Evolutionary conservation across 768 basidiomycete species (phyloP).

Genomic region (Pulveroboletus sp.): DNA sequence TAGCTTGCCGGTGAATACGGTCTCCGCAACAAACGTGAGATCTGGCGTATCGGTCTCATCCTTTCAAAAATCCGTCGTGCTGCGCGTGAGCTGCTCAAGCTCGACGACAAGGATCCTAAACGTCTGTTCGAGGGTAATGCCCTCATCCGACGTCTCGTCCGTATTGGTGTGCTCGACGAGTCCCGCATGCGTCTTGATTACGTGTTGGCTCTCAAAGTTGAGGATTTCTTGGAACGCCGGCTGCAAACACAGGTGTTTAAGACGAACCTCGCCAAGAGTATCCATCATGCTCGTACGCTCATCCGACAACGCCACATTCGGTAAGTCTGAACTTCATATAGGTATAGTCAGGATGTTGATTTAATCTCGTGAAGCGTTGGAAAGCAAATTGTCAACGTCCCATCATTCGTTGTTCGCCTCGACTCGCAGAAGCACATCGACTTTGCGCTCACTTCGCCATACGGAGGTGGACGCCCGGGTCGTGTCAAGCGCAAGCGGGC

Average conservation of each 20-base stretch:
- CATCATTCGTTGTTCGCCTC: conserved; percentile 97
- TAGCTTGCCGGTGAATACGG: conserved; percentile 99
- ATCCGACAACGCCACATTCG: conserved; percentile 99
- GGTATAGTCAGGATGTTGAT: background rate
- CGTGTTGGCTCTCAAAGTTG: conserved; percentile 97
- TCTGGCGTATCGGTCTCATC: conserved; percentile 98
- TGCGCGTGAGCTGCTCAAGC: conserved; percentile 99
- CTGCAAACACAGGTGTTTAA: conserved; percentile 99
- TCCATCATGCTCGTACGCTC: conserved; percentile 97
- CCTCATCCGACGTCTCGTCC: conserved; percentile 92
- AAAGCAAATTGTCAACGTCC: conserved; percentile 98
- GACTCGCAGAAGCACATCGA: conserved; percentile 99
- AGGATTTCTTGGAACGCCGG: conserved; percentile 99
- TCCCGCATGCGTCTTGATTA: conserved; percentile 99
- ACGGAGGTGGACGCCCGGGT: conserved; percentile 90
- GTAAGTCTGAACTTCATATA: conserved; percentile 39
- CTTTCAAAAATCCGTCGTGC: conserved; percentile 99
- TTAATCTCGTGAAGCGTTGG: conserved; percentile 62
- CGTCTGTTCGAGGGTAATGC: conserved; percentile 99
- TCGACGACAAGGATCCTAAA: conserved; percentile 99
- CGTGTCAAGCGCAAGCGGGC: conserved; percentile 99
- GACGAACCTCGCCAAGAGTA: conserved; percentile 93
- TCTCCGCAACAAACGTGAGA: conserved; percentile 99
- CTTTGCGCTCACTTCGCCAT: conserved; percentile 95
- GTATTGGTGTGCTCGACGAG: conserved; percentile 99